These are phyloP conservation scores for Pleurotus eryngii DNA, from an alignment of 768 basidiomycete genomes.

Conservation along the genomic window DNA sequence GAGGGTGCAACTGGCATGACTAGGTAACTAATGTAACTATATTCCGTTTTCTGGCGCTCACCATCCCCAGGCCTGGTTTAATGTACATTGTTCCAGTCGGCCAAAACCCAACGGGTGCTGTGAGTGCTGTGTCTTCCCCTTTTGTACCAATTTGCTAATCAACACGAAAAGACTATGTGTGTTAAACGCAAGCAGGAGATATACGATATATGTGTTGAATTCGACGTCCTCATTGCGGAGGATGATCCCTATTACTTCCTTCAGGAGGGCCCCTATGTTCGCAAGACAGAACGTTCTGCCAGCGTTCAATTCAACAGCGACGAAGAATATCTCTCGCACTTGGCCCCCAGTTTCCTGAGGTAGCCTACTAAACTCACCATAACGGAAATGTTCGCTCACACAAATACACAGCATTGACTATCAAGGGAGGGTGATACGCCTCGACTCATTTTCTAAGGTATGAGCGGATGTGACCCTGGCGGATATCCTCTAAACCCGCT, in stretches of 20 bases:
- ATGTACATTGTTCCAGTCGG: slow-evolving; percentile 77
- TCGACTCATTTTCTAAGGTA: slow-evolving; percentile 81
- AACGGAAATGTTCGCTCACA: not conserved
- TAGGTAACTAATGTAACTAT: not conserved
- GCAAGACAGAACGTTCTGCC: slow-evolving; percentile 31
- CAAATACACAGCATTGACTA: slow-evolving; percentile 51
- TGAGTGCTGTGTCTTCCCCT: slow-evolving; percentile 26
- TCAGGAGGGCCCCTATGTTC: slow-evolving; percentile 55
- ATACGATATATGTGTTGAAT: slow-evolving; percentile 79
- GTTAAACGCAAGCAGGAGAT: slow-evolving; percentile 68
- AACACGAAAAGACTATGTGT: slow-evolving; percentile 51
- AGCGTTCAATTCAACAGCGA: slow-evolving; percentile 24
- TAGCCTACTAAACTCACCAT: slow-evolving; percentile 15
- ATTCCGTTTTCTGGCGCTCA: not conserved
- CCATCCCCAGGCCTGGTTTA: slow-evolving; percentile 53
- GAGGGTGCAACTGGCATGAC: slow-evolving; percentile 39
- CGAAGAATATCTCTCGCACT: slow-evolving; percentile 44
- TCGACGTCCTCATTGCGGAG: slow-evolving; percentile 63
- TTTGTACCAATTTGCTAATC: not conserved
- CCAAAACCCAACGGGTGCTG: slow-evolving; percentile 79
- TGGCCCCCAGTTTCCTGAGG: slow-evolving; percentile 62
- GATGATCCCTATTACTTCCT: slow-evolving; percentile 83
- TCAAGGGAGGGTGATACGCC: slow-evolving; percentile 79
- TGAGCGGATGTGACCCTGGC: not conserved
- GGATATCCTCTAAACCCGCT: not conserved